Conservation (phyloP, 495 filamentous ascomycete species). For the Daldinia concentrica region DNA sequence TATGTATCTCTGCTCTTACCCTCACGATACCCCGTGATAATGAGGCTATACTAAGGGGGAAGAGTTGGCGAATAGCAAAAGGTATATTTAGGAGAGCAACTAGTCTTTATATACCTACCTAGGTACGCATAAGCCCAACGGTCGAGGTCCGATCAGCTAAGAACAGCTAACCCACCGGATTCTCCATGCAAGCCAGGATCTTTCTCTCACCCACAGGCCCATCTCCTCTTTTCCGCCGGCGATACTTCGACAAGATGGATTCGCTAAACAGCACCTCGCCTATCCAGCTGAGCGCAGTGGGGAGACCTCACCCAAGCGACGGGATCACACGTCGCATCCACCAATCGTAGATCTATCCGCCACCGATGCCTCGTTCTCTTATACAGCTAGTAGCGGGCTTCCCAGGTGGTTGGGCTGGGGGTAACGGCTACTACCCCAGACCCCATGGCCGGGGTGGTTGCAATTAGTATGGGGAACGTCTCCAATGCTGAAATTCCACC, state of each 20-base stretch:
- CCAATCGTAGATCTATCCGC: conserved; percentile 8
- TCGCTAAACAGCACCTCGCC: conserved; percentile 6
- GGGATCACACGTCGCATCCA: conserved; percentile 15
- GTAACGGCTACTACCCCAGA: conserved; percentile 1
- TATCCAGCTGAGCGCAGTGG: conserved; percentile 12
- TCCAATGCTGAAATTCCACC: conserved; percentile 31
- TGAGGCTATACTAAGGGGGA: neutral
- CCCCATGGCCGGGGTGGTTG: neutral
- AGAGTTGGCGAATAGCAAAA: neutral
- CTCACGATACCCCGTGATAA: neutral
- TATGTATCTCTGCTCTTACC: neutral
- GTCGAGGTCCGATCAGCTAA: neutral
- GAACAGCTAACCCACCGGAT: neutral
- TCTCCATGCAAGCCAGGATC: neutral
- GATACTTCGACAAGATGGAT: neutral
- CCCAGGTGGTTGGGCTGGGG: neutral
- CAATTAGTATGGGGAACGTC: conserved; percentile 19
- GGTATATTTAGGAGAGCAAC: neutral
- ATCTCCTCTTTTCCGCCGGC: neutral
- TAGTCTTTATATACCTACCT: neutral
- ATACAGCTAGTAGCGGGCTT: neutral
- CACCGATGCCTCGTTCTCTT: neutral
- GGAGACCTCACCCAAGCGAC: conserved; percentile 8
- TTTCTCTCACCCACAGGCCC: neutral
- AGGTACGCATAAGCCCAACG: neutral